Conservation (phyloP, 2,329 filamentous ascomycete species). For the Rugonectria rugulosa region DNA sequence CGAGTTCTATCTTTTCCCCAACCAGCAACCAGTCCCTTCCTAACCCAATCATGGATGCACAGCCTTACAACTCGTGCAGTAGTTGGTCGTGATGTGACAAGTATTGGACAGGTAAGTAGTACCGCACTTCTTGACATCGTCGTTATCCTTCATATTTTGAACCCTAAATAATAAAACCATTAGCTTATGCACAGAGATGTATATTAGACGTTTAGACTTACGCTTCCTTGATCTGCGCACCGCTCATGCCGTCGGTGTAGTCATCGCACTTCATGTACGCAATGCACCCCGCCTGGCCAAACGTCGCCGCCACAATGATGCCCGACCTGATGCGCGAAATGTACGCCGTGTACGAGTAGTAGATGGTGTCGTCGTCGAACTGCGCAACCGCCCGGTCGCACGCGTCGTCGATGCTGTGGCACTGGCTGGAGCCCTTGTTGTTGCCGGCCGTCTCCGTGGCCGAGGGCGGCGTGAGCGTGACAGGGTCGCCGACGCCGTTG, state of each 20-base stretch:
- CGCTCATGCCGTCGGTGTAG: slow-evolving; percentile 25
- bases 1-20: no score
- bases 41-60: no score
- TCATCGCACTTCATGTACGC: slow-evolving; percentile 24
- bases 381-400: slow-evolving; percentile 20
- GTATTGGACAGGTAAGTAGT: slow-evolving; percentile 25
- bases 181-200: background rate
- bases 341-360: slow-evolving; percentile 20
- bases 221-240: slow-evolving; percentile 27
- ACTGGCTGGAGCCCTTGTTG: slow-evolving; percentile 27
- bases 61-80: slow-evolving; percentile 23
- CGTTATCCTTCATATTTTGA: slow-evolving; percentile 24
- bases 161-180: background rate
- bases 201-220: slow-evolving; percentile 1
- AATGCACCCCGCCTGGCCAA: slow-evolving; percentile 26
- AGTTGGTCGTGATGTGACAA: slow-evolving; percentile 22
- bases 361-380: slow-evolving; percentile 20
- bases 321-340: slow-evolving; percentile 17
- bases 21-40: no score
- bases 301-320: background rate
- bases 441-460: slow-evolving; percentile 15
- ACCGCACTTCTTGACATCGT: slow-evolving; percentile 24
- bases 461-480: background rate
- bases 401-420: slow-evolving; percentile 25
- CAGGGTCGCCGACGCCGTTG: slow-evolving; percentile 5